phyloP scores from a whole-genome alignment of 371 early-diverging fungal species.

The Synchytrium microbalum region DNA sequence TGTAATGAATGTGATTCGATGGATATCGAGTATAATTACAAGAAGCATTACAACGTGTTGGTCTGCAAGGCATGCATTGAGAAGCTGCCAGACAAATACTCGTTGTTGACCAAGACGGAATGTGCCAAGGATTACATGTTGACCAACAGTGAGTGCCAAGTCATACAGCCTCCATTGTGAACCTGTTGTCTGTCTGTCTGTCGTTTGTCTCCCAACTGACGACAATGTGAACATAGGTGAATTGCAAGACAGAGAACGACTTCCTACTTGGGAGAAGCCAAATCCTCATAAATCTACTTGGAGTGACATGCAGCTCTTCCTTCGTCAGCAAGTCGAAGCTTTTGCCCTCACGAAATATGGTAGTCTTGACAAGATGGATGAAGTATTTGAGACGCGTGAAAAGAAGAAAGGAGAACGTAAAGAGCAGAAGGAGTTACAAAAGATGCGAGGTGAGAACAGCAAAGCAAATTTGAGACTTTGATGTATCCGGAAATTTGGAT shows the following conservation, averaged over 20 bases:
- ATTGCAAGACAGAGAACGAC: slow-evolving; percentile 62
- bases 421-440: too few species aligned
- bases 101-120: slow-evolving; percentile 91
- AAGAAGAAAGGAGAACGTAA: too few species aligned
- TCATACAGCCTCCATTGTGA: too few species aligned
- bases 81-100: slow-evolving; percentile 70
- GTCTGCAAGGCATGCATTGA: slow-evolving; percentile 75
- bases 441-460: too few species aligned
- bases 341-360: too few species aligned
- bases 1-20: slow-evolving; percentile 73
- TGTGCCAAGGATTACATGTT: slow-evolving; percentile 77
- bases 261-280: slow-evolving; percentile 81
- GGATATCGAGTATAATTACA: slow-evolving; percentile 65
- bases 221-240: slow-evolving; percentile 48
- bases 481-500: too few species aligned
- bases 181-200: not conserved
- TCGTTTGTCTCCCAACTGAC: too few species aligned
- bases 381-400: too few species aligned
- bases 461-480: too few species aligned
- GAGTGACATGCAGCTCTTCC: slow-evolving; percentile 96
- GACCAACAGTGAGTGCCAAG: slow-evolving; percentile 60
- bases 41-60: slow-evolving; percentile 55
- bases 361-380: too few species aligned
- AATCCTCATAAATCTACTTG: slow-evolving; percentile 92
- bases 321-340: too few species aligned